Evolutionary conservation across 2,329 filamentous ascomycete species (phyloP).

Genomic region (Exophiala xenobiotica): DNA sequence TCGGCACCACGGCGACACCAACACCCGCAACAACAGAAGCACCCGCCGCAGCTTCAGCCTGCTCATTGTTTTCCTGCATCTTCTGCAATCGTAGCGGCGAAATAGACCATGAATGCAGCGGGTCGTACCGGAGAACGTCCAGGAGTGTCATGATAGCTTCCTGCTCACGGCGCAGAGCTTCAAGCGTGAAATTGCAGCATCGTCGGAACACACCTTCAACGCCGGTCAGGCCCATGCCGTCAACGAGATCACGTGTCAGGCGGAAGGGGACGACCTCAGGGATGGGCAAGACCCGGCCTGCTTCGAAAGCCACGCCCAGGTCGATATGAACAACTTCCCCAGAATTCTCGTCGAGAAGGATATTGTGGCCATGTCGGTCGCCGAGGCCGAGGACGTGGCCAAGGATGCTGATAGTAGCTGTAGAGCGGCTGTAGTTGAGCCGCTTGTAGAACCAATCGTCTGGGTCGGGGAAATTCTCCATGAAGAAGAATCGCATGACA

Average conservation of each 20-base stretch:
- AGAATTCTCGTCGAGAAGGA: constrained; percentile 82
- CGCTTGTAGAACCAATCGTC: constrained; percentile 94
- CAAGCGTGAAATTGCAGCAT: constrained; percentile 97
- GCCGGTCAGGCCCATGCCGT: constrained; percentile 93
- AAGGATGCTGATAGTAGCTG: constrained; percentile 91
- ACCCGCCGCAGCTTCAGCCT: constrained; percentile 39
- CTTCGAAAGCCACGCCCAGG: constrained; percentile 94
- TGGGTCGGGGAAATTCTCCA: constrained; percentile 88
- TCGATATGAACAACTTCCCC: constrained; percentile 98
- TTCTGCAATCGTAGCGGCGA: constrained; percentile 66
- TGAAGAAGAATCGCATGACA: constrained; percentile 95
- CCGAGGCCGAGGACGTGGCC: constrained; percentile 90
- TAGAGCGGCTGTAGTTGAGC: constrained; percentile 87
- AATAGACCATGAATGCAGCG: constrained; percentile 91
- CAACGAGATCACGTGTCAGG: constrained; percentile 88
- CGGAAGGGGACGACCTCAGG: constrained; percentile 96
- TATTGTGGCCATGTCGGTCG: constrained; percentile 95
- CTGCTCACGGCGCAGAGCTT: constrained; percentile 89
- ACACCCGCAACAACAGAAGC: constrained; percentile 32
- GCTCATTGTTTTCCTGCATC: constrained; percentile 59
- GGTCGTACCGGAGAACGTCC: constrained; percentile 96
- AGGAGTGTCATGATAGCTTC: constrained; percentile 99
- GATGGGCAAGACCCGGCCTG: constrained; percentile 88
- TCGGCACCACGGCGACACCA: constrained; percentile 13
- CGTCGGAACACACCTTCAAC: constrained; percentile 95